Evolutionary conservation across 768 basidiomycete genomes (phyloP).

Genomic region (Lactarius indigo): DNA sequence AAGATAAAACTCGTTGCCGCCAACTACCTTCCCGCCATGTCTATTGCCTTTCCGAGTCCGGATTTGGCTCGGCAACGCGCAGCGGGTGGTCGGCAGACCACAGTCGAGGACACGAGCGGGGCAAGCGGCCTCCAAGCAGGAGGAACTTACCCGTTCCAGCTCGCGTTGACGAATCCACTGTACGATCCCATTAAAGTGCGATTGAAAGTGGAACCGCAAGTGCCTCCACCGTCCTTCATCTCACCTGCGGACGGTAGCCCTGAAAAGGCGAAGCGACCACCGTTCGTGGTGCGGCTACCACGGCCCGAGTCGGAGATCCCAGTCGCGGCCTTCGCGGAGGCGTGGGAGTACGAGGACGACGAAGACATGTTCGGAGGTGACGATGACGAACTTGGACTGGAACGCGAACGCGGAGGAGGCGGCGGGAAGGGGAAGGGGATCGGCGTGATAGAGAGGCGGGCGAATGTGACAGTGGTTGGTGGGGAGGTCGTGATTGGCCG

Average conservation of each 20-base stretch:
- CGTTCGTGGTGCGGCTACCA: slow-evolving; percentile 80
- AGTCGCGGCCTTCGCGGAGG: slow-evolving; percentile 89
- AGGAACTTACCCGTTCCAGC: slow-evolving; percentile 80
- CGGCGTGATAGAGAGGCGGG: slow-evolving; percentile 83
- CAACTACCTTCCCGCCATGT: slow-evolving; percentile 88
- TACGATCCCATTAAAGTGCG: slow-evolving; percentile 94
- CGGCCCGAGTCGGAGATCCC: slow-evolving; percentile 58
- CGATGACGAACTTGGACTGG: slow-evolving; percentile 37
- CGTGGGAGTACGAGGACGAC: slow-evolving; percentile 97
- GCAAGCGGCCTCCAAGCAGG: slow-evolving; percentile 59
- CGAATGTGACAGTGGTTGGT: slow-evolving; percentile 84
- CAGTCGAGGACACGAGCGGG: slow-evolving; percentile 39
- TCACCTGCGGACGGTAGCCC: slow-evolving; percentile 38
- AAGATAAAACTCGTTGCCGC: slow-evolving; percentile 97
- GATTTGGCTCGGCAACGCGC: slow-evolving; percentile 34
- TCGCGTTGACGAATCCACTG: slow-evolving; percentile 90
- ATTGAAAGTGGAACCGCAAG: slow-evolving; percentile 71
- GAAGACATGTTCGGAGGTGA: slow-evolving; percentile 73
- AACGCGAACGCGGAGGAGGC: slow-evolving; percentile 44
- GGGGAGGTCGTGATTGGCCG: slow-evolving; percentile 86
- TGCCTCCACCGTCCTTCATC: slow-evolving; percentile 28
- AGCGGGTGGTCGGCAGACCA: slow-evolving; percentile 35
- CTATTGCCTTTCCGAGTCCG: slow-evolving; percentile 53
- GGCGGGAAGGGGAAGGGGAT: slow-evolving; percentile 54
- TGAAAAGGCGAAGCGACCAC: slow-evolving; percentile 62